Evolutionary conservation across 2,329 filamentous ascomycete genomes (phyloP).

Genomic region (Plectosphaerella sp.): DNA sequence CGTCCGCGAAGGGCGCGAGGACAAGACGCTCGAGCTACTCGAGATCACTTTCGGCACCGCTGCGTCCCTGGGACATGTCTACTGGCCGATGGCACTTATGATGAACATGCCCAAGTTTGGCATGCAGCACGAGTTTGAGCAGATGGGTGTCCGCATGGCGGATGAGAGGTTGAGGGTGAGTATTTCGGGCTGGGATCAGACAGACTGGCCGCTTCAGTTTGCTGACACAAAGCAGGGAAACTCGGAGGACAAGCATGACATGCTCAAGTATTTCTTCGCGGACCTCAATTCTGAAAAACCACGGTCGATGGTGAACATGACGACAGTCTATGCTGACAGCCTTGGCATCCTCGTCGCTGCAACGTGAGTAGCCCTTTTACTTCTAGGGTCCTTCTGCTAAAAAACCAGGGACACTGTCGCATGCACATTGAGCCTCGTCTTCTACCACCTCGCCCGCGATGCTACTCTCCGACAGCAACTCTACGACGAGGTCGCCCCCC

Average conservation of each 20-base stretch:
- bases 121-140: constrained; percentile 28
- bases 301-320: constrained; percentile 12
- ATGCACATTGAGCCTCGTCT: constrained; percentile 8
- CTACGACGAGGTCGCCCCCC: constrained; percentile 12
- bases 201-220: neutral
- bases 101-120: constrained; percentile 8
- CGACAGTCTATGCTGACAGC: constrained; percentile 15
- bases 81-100: constrained; percentile 15
- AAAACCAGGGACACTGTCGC: constrained; percentile 10
- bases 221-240: constrained; percentile 2
- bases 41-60: constrained; percentile 14
- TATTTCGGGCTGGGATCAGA: too few species aligned
- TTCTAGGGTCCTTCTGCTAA: neutral
- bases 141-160: constrained; percentile 35
- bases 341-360: constrained; percentile 16
- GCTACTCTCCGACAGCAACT: neutral
- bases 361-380: constrained; percentile 7
- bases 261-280: constrained; percentile 17
- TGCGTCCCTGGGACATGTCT: constrained; percentile 12
- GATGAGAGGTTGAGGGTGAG: constrained; percentile 14
- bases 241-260: constrained; percentile 15
- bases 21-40: constrained; percentile 15
- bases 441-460: constrained; percentile 10
- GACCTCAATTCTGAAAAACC: constrained; percentile 17
- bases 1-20: constrained; percentile 15